Evolutionary conservation across 1,284 basidiomycete genomes (phyloP).

Genomic region (Puccinia horiana): DNA sequence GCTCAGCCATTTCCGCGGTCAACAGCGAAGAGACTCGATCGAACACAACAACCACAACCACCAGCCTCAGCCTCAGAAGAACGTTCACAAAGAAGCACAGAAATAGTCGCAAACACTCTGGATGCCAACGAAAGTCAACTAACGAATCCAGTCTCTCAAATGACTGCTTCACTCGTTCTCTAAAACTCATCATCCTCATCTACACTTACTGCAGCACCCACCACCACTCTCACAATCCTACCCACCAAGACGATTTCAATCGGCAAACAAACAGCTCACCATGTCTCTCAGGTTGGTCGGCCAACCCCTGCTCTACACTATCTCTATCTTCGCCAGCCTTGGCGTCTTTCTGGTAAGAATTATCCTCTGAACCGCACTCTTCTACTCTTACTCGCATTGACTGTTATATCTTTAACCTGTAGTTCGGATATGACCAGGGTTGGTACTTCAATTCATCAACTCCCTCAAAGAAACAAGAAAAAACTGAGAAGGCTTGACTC

Average conservation of each 20-base stretch:
- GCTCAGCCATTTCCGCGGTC: too few relatives aligned
- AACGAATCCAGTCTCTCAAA: background rate
- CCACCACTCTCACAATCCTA: background rate
- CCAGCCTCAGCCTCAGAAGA: background rate
- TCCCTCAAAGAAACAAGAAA: background rate
- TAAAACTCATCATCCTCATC: background rate
- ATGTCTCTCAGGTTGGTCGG: constrained; percentile 68
- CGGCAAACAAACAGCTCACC: background rate
- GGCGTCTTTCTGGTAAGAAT: constrained; percentile 78
- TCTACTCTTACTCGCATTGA: background rate
- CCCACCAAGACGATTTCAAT: background rate
- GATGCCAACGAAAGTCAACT: background rate
- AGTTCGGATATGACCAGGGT: constrained; percentile 31
- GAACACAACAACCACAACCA: too few relatives aligned
- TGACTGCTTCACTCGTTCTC: constrained; percentile 7
- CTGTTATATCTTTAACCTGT: background rate
- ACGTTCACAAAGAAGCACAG: background rate
- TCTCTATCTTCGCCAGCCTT: constrained; percentile 79
- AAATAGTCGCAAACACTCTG: background rate
- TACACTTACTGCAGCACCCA: background rate
- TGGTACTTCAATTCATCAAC: background rate
- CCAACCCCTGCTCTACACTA: constrained; percentile 75
- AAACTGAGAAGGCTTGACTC: constrained; percentile 55
- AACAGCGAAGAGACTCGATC: too few relatives aligned
- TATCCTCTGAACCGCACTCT: background rate